These are phyloP conservation scores for Carpinus fangiana DNA, from an alignment of 306 rosid genomes.

Conservation along the genomic window DNA sequence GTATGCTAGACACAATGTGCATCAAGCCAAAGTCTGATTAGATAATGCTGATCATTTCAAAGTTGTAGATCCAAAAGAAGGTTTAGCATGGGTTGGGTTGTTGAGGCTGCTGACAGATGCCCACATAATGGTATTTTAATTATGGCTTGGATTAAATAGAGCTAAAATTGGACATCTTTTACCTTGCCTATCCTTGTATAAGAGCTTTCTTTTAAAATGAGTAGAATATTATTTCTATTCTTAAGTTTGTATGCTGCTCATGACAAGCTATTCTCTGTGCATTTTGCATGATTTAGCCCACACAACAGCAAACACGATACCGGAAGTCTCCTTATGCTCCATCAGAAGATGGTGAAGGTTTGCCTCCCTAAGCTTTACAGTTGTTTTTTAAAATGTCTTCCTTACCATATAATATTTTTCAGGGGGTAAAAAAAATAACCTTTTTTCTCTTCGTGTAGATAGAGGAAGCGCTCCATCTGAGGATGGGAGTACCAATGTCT, in stretches of 20 bases:
- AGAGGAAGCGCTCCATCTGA: slow-evolving; percentile 67
- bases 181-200: neutral
- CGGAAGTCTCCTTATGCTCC: slow-evolving; percentile 94
- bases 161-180: neutral
- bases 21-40: neutral
- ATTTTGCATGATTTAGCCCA: slow-evolving; percentile 55
- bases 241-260: neutral
- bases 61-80: neutral
- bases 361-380: slow-evolving; percentile 17
- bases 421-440: slow-evolving; percentile 4
- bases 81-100: neutral
- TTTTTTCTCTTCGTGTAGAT: slow-evolving; percentile 39
- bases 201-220: neutral
- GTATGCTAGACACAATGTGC: neutral
- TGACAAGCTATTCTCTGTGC: slow-evolving; percentile 15
- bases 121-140: neutral
- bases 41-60: neutral
- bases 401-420: slow-evolving; percentile 13
- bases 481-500: slow-evolving; percentile 60
- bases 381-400: no score
- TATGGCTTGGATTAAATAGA: neutral
- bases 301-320: slow-evolving; percentile 94
- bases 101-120: neutral
- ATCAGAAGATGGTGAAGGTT: slow-evolving; percentile 73
- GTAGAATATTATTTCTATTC: slow-evolving; percentile 5